Conservation (phyloP, 345 rosid genomes). For the Diplotaxis tenuifolia region DNA sequence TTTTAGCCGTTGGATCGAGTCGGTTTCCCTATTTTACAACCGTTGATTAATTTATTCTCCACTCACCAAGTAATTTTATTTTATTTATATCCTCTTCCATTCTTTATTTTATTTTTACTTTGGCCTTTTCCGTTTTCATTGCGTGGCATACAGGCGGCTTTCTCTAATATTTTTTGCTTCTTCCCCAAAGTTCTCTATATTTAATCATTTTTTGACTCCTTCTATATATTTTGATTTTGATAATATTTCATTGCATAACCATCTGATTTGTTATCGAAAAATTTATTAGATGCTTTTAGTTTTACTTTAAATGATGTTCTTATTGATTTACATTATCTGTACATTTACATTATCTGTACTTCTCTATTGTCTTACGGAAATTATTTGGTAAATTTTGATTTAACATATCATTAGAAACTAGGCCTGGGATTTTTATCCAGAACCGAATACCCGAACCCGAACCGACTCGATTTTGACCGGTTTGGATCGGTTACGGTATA, state of each 20-base stretch:
- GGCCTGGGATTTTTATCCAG: no score
- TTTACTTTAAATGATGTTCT: no score
- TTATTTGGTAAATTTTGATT: no score
- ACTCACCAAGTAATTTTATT: conserved; percentile 12
- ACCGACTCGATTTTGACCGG: no score
- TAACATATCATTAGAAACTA: no score
- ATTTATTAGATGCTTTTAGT: not conserved
- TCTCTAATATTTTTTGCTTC: not conserved
- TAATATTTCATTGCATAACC: not conserved
- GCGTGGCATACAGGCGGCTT: conserved; percentile 18
- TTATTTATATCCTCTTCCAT: not conserved
- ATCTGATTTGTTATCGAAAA: not conserved
- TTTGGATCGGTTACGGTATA: no score
- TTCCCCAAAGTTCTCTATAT: not conserved
- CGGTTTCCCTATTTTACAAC: conserved; percentile 9
- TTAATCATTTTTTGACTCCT: not conserved
- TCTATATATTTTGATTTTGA: not conserved
- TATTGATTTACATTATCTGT: no score
- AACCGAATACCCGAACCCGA: no score
- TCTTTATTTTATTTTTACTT: not conserved
- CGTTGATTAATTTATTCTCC: conserved; percentile 30
- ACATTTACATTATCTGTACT: no score
- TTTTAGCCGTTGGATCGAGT: conserved; percentile 32
- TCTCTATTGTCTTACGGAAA: no score
- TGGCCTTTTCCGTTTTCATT: conserved; percentile 6